These are phyloP conservation scores for Scheffersomyces coipomensis DNA, from an alignment of 805 yeast genomes.

Conservation along the genomic window DNA sequence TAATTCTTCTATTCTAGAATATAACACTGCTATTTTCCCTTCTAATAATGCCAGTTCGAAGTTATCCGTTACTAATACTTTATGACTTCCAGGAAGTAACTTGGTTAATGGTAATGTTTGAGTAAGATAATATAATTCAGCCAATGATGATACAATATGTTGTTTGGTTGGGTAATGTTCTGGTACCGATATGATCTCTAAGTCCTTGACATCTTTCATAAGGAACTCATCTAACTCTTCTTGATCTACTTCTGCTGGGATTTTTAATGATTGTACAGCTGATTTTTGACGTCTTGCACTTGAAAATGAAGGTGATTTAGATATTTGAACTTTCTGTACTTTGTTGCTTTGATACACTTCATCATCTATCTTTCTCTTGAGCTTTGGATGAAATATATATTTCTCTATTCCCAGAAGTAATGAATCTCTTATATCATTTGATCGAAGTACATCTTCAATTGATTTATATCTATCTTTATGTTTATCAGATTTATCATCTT, in stretches of 20 bases:
- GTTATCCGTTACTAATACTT: conserved; percentile 78
- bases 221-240: conserved; percentile 18
- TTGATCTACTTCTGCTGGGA: conserved; percentile 7
- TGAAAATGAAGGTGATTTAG: background rate
- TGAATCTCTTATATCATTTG: background rate
- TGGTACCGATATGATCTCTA: conserved; percentile 39
- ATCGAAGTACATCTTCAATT: background rate
- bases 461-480: background rate
- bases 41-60: conserved; percentile 84
- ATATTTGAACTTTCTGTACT: background rate
- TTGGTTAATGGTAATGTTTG: conserved; percentile 85
- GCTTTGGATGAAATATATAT: conserved; percentile 6
- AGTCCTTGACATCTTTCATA: conserved; percentile 22
- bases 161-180: conserved; percentile 41
- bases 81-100: conserved; percentile 80
- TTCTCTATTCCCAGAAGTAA: conserved; percentile 3
- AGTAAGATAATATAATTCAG: conserved; percentile 83
- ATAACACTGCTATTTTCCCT: conserved; percentile 86
- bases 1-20: conserved; percentile 88
- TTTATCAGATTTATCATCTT: background rate
- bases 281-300: background rate
- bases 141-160: conserved; percentile 56
- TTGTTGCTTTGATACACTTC: conserved; percentile 1
- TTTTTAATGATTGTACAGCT: conserved; percentile 10
- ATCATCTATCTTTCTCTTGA: conserved; percentile 5